Evolutionary conservation across 2,329 filamentous ascomycete species (phyloP).

Genomic region (Trichoderma cornu-damae): DNA sequence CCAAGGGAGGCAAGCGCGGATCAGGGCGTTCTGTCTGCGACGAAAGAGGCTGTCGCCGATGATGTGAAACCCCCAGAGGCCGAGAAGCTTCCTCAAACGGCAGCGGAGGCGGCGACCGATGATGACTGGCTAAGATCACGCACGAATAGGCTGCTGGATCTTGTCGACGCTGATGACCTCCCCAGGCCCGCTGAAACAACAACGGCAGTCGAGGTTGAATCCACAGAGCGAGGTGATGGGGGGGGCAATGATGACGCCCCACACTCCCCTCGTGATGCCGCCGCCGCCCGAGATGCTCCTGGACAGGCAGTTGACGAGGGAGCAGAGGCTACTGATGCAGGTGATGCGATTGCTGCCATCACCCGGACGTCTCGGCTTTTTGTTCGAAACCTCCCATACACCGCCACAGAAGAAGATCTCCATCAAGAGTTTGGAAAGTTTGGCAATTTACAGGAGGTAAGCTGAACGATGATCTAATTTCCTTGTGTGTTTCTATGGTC

Average conservation of each 20-base stretch:
- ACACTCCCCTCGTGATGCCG: slow-evolving; percentile 27
- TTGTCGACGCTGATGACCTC: slow-evolving; percentile 68
- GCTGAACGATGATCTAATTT: slow-evolving; percentile 32
- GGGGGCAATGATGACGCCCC: slow-evolving; percentile 23
- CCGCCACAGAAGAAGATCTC: slow-evolving; percentile 70
- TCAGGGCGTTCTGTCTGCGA: slow-evolving; percentile 1
- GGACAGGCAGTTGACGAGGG: slow-evolving; percentile 26
- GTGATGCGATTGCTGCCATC: slow-evolving; percentile 52
- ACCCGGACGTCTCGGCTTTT: slow-evolving; percentile 74
- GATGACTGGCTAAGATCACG: slow-evolving; percentile 88
- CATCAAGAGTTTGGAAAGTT: slow-evolving; percentile 65
- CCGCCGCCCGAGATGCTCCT: slow-evolving; percentile 27
- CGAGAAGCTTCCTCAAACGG: slow-evolving; percentile 25
- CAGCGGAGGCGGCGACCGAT: slow-evolving; percentile 58
- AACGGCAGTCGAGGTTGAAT: slow-evolving; percentile 9
- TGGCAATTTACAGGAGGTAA: slow-evolving; percentile 82
- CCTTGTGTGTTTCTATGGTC: slow-evolving; percentile 1
- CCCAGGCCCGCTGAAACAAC: slow-evolving; percentile 22
- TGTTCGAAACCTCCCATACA: slow-evolving; percentile 82
- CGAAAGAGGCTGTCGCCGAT: slow-evolving; percentile 19
- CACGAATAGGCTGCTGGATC: slow-evolving; percentile 78
- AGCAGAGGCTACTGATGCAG: slow-evolving; percentile 27
- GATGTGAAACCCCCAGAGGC: slow-evolving; percentile 23
- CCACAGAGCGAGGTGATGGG: slow-evolving; percentile 21
- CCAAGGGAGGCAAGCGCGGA: slow-evolving; percentile 18